Conservation (phyloP, 768 basidiomycete genomes). For the Lanmaoa rubissima region DNA sequence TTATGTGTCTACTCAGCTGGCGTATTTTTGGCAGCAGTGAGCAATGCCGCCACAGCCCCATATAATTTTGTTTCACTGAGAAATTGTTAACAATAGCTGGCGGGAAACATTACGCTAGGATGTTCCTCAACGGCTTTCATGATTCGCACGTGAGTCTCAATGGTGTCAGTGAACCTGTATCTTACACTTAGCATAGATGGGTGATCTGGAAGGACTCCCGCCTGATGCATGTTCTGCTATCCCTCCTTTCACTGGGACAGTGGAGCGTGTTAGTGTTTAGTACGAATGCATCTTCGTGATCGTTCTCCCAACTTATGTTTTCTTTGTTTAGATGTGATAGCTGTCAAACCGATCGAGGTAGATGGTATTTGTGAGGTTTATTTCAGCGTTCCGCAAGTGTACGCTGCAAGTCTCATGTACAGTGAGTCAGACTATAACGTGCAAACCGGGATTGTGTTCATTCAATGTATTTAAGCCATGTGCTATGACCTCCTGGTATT, state of each 20-base stretch:
- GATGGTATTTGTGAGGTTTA: not conserved
- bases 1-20: constrained; percentile 9
- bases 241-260: constrained; percentile 17
- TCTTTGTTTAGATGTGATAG: constrained; percentile 4
- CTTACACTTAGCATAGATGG: constrained; percentile 18
- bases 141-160: too few species aligned
- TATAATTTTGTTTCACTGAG: not conserved
- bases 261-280: constrained; percentile 15
- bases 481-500: constrained; percentile 21
- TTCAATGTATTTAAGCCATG: constrained; percentile 7
- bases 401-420: constrained; percentile 4
- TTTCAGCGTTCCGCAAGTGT: not conserved
- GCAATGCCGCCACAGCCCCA: not conserved
- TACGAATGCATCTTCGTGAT: not conserved
- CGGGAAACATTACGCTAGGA: constrained; percentile 5
- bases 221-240: constrained; percentile 10
- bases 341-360: not conserved
- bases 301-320: not conserved
- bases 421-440: constrained; percentile 3
- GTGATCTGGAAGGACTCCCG: constrained; percentile 22
- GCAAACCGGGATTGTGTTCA: not conserved
- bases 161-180: not conserved
- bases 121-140: constrained; percentile 22
- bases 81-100: not conserved
- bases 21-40: constrained; percentile 1